Conservation (phyloP, 208 protist genomes). For the Trypanosoma vivax region DNA sequence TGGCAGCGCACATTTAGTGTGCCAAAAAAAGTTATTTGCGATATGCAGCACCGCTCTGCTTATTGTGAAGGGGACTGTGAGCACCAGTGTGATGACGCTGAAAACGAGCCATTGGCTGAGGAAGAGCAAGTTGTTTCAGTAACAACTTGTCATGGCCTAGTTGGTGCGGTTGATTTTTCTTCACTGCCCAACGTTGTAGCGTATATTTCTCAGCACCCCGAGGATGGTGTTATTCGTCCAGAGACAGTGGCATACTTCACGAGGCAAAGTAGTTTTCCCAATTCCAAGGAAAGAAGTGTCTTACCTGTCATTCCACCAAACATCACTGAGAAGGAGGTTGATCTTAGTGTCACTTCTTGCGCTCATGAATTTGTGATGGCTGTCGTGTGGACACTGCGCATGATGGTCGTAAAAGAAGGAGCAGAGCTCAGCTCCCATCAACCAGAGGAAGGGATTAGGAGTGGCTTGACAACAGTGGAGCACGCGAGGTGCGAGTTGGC, state of each 20-base stretch:
- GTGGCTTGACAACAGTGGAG: neutral
- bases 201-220: conserved; percentile 30
- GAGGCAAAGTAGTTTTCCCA: neutral
- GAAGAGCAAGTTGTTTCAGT: conserved; percentile 29
- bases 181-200: conserved; percentile 49
- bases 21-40: conserved; percentile 34
- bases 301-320: conserved; percentile 7
- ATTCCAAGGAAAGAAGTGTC: neutral
- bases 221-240: conserved; percentile 22
- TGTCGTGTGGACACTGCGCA: conserved; percentile 42
- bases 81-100: conserved; percentile 22
- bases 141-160: conserved; percentile 26
- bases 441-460: neutral
- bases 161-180: conserved; percentile 65
- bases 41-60: conserved; percentile 37
- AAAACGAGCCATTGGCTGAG: conserved; percentile 27
- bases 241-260: conserved; percentile 50
- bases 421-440: neutral
- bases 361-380: conserved; percentile 62
- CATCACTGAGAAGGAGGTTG: conserved; percentile 67
- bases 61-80: conserved; percentile 9
- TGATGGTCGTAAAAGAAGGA: conserved; percentile 19
- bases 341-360: conserved; percentile 39
- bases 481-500: conserved; percentile 13
- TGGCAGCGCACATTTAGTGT: conserved; percentile 51